Conservation (phyloP, 495 filamentous ascomycete species). For the Jackrogersella minutella region DNA sequence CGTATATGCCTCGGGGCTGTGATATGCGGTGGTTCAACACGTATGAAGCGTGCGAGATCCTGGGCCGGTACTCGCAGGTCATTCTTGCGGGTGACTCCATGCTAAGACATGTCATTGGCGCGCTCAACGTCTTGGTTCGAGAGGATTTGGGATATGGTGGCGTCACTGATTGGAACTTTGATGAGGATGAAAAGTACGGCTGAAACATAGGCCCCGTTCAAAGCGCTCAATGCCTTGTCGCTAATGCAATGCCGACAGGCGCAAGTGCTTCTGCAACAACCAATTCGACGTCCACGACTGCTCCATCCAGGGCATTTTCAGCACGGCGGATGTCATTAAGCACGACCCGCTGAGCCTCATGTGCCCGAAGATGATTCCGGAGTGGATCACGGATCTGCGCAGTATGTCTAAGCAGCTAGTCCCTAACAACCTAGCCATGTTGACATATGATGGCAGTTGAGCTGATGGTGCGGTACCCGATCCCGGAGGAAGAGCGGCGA, state of each 20-base stretch:
- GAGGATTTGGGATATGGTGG: conserved; percentile 62
- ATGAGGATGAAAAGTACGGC: conserved; percentile 55
- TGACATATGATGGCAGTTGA: conserved; percentile 49
- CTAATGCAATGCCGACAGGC: conserved; percentile 42
- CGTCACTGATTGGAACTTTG: conserved; percentile 64
- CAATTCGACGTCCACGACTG: conserved; percentile 63
- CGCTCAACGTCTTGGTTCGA: conserved; percentile 59
- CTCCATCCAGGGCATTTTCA: conserved; percentile 62
- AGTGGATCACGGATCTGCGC: conserved; percentile 51
- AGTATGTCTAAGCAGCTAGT: conserved; percentile 21
- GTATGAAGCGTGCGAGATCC: conserved; percentile 58
- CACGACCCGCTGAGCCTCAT: conserved; percentile 55
- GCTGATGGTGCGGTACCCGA: conserved; percentile 58
- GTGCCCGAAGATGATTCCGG: conserved; percentile 52
- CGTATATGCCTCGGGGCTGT: conserved; percentile 58
- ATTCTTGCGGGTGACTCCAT: conserved; percentile 62
- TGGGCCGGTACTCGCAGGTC: conserved; percentile 58
- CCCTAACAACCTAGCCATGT: conserved; percentile 5
- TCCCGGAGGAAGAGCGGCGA: conserved; percentile 52
- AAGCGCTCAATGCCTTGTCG: not conserved
- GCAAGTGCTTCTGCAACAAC: conserved; percentile 61
- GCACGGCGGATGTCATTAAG: conserved; percentile 57
- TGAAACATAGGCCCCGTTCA: not conserved
- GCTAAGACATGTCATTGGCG: conserved; percentile 62
- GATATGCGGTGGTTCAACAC: conserved; percentile 63